Evolutionary conservation across 441 rosid genomes (phyloP).

Genomic region (Dalechampia spathulata): DNA sequence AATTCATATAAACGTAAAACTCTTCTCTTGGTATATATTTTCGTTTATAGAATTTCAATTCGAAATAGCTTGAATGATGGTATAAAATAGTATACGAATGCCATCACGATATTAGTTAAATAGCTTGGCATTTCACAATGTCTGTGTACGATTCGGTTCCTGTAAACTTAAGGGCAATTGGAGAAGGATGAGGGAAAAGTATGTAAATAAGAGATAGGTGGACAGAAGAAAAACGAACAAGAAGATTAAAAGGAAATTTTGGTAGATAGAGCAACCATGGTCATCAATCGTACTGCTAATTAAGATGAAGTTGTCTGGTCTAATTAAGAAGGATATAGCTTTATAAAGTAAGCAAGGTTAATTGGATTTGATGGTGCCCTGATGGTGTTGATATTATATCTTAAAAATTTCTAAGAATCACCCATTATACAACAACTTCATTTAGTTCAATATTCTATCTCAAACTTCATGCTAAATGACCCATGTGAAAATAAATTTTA

Average conservation of each 20-base stretch:
- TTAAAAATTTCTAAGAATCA: conserved; percentile 18
- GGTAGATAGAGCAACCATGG: background rate
- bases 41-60: no score
- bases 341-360: conserved; percentile 15
- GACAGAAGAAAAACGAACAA: background rate
- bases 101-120: no score
- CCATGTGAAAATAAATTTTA: no score
- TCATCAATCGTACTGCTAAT: background rate
- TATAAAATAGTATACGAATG: no score
- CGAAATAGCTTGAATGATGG: no score
- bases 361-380: conserved; percentile 12
- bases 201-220: background rate
- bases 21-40: no score
- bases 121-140: no score
- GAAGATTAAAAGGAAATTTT: background rate
- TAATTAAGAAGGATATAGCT: conserved; percentile 6
- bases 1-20: no score
- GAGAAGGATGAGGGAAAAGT: background rate
- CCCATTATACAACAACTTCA: background rate
- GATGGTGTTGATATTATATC: conserved; percentile 12
- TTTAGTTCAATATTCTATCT: background rate
- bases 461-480: no score
- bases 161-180: background rate
- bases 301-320: conserved; percentile 23
- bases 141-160: no score